Conservation (phyloP, 305 asterid species). For the Fraxinus xanthoxyloides region DNA sequence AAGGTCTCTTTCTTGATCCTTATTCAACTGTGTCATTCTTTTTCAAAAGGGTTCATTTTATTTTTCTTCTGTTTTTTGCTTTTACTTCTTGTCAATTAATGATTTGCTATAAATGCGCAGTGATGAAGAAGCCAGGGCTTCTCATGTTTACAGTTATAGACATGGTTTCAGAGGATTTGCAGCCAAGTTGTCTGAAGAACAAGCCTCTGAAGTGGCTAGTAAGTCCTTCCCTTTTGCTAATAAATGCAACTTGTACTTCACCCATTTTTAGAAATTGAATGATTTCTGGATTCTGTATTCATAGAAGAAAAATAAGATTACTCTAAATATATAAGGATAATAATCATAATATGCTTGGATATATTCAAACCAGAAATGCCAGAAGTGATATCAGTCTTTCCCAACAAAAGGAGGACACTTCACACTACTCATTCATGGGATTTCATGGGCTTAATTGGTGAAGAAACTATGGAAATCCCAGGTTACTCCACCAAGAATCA, state of each 20-base stretch:
- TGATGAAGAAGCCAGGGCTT: conserved; percentile 65
- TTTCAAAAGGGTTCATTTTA: background rate
- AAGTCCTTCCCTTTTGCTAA: conserved; percentile 20
- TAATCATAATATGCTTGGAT: conserved; percentile 2
- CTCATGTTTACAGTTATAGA: conserved; percentile 80
- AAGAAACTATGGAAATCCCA: conserved; percentile 88
- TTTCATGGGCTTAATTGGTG: conserved; percentile 79
- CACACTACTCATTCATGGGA: conserved; percentile 99
- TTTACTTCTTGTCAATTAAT: conserved; percentile 8
- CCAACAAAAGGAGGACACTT: conserved; percentile 65
- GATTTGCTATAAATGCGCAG: conserved; percentile 36
- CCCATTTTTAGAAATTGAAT: background rate
- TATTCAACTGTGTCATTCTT: background rate
- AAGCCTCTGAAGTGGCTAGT: conserved; percentile 78
- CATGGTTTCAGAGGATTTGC: conserved; percentile 96
- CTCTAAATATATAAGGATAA: background rate
- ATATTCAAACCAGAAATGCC: conserved; percentile 66
- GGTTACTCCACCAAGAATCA: conserved; percentile 92
- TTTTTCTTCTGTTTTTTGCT: background rate
- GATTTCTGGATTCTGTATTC: background rate
- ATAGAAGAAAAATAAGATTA: background rate
- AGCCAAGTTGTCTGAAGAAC: conserved; percentile 75
- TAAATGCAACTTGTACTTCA: conserved; percentile 19
- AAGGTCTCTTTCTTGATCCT: conserved; percentile 40
- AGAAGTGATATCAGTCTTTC: conserved; percentile 89